Evolutionary conservation across 108 stramenopile genomes (phyloP).

Genomic region (Cyclotella atomus): DNA sequence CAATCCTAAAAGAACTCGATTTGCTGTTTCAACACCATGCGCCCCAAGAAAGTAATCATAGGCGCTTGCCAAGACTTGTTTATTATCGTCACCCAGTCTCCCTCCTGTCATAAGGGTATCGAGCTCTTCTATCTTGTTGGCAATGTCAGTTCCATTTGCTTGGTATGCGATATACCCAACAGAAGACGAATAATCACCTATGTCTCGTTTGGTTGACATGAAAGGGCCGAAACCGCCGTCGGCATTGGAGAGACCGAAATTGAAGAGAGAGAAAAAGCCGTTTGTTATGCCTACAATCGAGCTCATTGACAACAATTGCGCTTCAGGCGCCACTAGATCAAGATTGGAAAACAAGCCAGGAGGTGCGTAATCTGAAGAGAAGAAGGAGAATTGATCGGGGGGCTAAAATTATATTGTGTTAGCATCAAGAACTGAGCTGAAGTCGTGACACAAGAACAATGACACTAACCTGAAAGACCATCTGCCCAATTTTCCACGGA

Average conservation of each 20-base stretch:
- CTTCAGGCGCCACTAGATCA: slow-evolving; percentile 48
- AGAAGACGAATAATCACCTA: slow-evolving; percentile 39
- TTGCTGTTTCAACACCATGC: slow-evolving; percentile 31
- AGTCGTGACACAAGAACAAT: too few relatives aligned
- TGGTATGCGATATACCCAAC: slow-evolving; percentile 30
- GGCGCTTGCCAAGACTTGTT: slow-evolving; percentile 24
- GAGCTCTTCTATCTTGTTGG: slow-evolving; percentile 58
- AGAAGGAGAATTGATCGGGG: slow-evolving; percentile 54
- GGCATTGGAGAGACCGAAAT: slow-evolving; percentile 37
- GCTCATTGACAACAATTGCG: slow-evolving; percentile 36
- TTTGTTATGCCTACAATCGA: slow-evolving; percentile 43
- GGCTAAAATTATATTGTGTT: too few relatives aligned
- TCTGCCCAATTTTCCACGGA: slow-evolving; percentile 46
- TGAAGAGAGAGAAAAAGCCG: slow-evolving; percentile 41
- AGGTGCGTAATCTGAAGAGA: slow-evolving; percentile 39
- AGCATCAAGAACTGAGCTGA: too few relatives aligned
- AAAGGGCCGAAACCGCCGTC: slow-evolving; percentile 39
- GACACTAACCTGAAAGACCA: slow-evolving; percentile 46
- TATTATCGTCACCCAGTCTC: slow-evolving; percentile 49
- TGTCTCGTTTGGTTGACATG: neutral
- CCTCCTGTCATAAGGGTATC: slow-evolving; percentile 62
- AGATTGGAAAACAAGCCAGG: slow-evolving; percentile 40
- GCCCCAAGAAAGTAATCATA: slow-evolving; percentile 25
- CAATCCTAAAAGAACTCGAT: slow-evolving; percentile 36
- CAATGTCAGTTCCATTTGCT: slow-evolving; percentile 4